Evolutionary conservation across 2,329 filamentous ascomycete species (phyloP), one percentile per base, ranked within the genome.

Genomic region (Drechslera avenae): DNA sequence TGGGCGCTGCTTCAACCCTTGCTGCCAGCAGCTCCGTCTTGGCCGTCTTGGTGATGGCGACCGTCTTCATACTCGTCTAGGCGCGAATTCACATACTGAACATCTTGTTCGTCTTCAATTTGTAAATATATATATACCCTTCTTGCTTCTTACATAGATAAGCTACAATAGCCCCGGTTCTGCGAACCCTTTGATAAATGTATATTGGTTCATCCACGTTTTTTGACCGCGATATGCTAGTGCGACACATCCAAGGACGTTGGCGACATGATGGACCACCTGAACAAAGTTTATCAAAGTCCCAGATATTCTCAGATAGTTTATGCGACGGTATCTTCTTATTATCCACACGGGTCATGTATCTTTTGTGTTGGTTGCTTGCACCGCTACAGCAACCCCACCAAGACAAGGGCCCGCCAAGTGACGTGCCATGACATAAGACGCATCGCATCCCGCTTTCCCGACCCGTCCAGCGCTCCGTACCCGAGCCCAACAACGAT

Each of bases 401-500:
- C 53, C 46, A 39, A 26, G 46, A 32, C 23, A 43, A 50, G 46
- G 44, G 52, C 45, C 50, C 44, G 59, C 57, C 48, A 52, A 56
- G 52, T 54, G 54, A 55, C 50, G 57, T 46, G 56, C 50, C 46
- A 63, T 62, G 61, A 63, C 62, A 63, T 63, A 55, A 47, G 41
- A 45, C 30, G 10, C 28, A 40, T 41, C 30, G 10, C 28, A 40
- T 41, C 44, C 46, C 53, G 42, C 50, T 43, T 43, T 47, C 57
- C 58, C 58, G 50, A 56, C 40, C 48, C 39, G 33, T 49, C 39
- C 50, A 56, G 9, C 44, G 68, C 64, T 55, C 65, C 64, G 54
- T 54, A 48, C 47, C 63, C 62, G 62, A 58, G 57, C 63, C 67
- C 69, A 72, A 72, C 68, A 70, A 64, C 66, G 65, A 55, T 56